phyloP scores from a whole-genome alignment of 2,329 filamentous ascomycete genomes.

The Colletotrichum abscissum region DNA sequence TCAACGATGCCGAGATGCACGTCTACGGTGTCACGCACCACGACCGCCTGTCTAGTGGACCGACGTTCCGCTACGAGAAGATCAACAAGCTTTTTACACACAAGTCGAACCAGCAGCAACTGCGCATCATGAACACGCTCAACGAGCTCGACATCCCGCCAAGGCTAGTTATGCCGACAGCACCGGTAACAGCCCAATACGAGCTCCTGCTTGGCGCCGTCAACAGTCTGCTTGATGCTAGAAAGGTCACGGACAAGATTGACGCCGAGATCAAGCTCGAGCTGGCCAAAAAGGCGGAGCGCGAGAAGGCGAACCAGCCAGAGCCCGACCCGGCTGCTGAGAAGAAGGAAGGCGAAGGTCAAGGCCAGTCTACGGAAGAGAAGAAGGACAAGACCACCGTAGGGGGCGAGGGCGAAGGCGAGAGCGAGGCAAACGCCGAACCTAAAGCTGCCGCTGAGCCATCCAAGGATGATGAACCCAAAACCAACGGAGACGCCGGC shows the following conservation, averaged over 20 bases:
- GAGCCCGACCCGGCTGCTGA: constrained; percentile 21
- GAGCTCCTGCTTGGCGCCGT: constrained; percentile 78
- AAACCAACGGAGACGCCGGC: constrained; percentile 29
- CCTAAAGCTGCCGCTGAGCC: constrained; percentile 10
- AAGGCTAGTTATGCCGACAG: constrained; percentile 79
- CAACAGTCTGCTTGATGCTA: constrained; percentile 75
- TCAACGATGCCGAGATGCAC: constrained; percentile 79
- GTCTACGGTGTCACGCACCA: constrained; percentile 88
- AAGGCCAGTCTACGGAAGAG: constrained; percentile 7
- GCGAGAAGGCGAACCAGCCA: constrained; percentile 50
- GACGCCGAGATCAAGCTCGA: constrained; percentile 76
- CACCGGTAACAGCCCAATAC: constrained; percentile 76
- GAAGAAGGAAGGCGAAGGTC: constrained; percentile 13
- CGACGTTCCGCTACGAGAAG: constrained; percentile 89
- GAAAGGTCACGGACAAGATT: constrained; percentile 81
- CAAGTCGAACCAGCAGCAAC: constrained; percentile 80
- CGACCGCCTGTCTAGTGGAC: constrained; percentile 86
- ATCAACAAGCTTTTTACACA: constrained; percentile 82
- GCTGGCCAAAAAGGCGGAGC: constrained; percentile 66
- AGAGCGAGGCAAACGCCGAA: constrained; percentile 16
- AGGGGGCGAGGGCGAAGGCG: not conserved
- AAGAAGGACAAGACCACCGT: constrained; percentile 10
- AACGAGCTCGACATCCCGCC: constrained; percentile 77
- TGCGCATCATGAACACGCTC: constrained; percentile 79
- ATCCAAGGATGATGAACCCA: constrained; percentile 20